phyloP scores from a whole-genome alignment of 2,329 filamentous ascomycete genomes.

The Penicillium thymicola region DNA sequence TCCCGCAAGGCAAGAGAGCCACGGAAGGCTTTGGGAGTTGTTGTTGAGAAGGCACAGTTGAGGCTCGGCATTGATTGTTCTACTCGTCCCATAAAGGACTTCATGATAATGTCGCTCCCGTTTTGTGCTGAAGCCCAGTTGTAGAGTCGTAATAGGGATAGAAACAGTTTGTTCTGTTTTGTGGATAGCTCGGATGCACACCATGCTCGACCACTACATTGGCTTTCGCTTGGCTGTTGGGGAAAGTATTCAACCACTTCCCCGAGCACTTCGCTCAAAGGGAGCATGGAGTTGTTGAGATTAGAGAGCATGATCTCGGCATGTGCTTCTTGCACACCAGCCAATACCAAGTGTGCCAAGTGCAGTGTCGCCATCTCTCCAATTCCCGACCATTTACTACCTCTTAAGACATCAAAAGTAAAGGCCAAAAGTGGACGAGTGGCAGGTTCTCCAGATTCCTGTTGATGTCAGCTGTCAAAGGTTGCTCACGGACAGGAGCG shows the following conservation, averaged over 20 bases:
- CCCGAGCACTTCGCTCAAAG: slow-evolving; percentile 17
- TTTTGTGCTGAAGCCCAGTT: slow-evolving; percentile 15
- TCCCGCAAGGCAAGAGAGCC: slow-evolving; percentile 9
- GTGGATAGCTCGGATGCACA: slow-evolving; percentile 18
- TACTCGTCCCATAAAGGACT: slow-evolving; percentile 20
- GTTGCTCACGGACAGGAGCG: background rate
- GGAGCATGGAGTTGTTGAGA: slow-evolving; percentile 9
- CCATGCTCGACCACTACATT: slow-evolving; percentile 19
- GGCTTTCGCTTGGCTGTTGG: slow-evolving; percentile 4
- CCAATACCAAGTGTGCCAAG: slow-evolving; percentile 25
- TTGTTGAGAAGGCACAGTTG: slow-evolving; percentile 18
- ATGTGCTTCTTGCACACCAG: slow-evolving; percentile 20
- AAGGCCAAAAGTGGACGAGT: slow-evolving; percentile 24
- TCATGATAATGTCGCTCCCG: slow-evolving; percentile 12
- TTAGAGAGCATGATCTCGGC: slow-evolving; percentile 6
- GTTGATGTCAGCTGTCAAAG: slow-evolving; percentile 1
- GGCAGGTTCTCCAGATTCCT: slow-evolving; percentile 21
- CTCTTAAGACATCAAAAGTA: slow-evolving; percentile 21
- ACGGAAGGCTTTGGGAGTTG: slow-evolving; percentile 10
- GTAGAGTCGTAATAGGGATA: slow-evolving; percentile 27
- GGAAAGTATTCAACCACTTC: slow-evolving; percentile 24
- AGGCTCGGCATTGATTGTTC: slow-evolving; percentile 5
- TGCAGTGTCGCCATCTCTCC: slow-evolving; percentile 17
- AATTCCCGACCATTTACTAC: background rate
- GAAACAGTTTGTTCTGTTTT: slow-evolving; percentile 26